These are phyloP conservation scores for Reticulascus tulasneorum DNA, from an alignment of 2,329 filamentous ascomycete species.

Conservation along the genomic window DNA sequence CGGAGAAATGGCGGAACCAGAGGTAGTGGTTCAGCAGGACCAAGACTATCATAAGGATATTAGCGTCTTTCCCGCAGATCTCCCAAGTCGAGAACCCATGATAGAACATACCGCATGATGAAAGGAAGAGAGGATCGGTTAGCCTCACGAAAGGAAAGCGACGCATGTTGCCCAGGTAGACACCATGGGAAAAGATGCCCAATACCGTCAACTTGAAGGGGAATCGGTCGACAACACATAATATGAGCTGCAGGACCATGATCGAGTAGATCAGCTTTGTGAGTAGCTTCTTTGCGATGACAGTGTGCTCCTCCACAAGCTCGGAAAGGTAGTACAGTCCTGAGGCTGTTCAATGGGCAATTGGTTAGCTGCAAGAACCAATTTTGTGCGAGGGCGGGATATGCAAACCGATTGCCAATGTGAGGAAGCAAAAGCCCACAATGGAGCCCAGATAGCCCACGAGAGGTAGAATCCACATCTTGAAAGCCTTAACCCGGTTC, in stretches of 20 bases:
- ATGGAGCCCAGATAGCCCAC: constrained; percentile 85
- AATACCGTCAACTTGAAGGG: constrained; percentile 70
- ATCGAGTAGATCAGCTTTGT: constrained; percentile 80
- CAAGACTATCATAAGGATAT: constrained; percentile 50
- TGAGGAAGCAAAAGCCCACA: constrained; percentile 89
- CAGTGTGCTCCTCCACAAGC: constrained; percentile 95
- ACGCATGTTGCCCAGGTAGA: constrained; percentile 85
- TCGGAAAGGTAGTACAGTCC: constrained; percentile 98
- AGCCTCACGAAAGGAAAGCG: constrained; percentile 75
- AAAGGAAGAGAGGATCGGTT: constrained; percentile 78
- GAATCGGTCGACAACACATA: constrained; percentile 81
- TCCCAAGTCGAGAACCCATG: neutral
- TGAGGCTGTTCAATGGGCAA: constrained; percentile 58
- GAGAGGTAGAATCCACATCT: constrained; percentile 93
- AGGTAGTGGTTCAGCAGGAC: constrained; percentile 89
- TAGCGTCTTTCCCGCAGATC: neutral
- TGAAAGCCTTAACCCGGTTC: constrained; percentile 20
- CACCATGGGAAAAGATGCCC: constrained; percentile 73
- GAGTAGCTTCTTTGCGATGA: constrained; percentile 83
- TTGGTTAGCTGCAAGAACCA: constrained; percentile 4
- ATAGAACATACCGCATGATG: constrained; percentile 66
- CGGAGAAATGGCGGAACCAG: constrained; percentile 92
- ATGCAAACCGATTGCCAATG: constrained; percentile 76
- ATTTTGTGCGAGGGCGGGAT: neutral
- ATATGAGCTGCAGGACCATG: constrained; percentile 67